phyloP scores from a whole-genome alignment of 495 filamentous ascomycete species.

The Rhypophila decipiens region DNA sequence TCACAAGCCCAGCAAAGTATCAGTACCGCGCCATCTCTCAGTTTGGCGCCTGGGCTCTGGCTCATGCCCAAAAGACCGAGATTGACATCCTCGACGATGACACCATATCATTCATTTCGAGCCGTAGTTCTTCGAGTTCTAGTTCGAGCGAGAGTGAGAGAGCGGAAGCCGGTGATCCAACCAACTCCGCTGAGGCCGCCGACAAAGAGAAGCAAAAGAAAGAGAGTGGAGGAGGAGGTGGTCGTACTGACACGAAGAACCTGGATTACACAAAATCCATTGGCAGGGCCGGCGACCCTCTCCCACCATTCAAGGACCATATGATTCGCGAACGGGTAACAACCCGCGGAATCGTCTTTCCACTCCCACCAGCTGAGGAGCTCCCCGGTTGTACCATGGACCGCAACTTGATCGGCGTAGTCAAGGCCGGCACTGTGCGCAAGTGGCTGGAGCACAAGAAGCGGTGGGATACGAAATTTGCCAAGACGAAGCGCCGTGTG shows the following conservation, averaged over 20 bases:
- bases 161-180: slow-evolving; percentile 18
- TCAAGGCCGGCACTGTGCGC: slow-evolving; percentile 70
- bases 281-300: slow-evolving; percentile 73
- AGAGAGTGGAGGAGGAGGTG: not conserved
- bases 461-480: slow-evolving; percentile 65
- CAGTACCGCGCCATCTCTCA: slow-evolving; percentile 79
- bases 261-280: slow-evolving; percentile 34
- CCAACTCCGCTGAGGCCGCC: not conserved
- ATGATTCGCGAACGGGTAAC: slow-evolving; percentile 89
- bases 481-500: slow-evolving; percentile 56
- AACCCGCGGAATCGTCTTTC: slow-evolving; percentile 63
- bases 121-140: slow-evolving; percentile 43
- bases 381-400: slow-evolving; percentile 58
- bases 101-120: slow-evolving; percentile 65
- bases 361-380: slow-evolving; percentile 53
- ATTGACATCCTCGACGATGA: slow-evolving; percentile 81
- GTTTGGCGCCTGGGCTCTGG: slow-evolving; percentile 85
- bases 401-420: slow-evolving; percentile 60
- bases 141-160: slow-evolving; percentile 25
- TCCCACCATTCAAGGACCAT: slow-evolving; percentile 70
- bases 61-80: slow-evolving; percentile 67
- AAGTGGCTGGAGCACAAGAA: slow-evolving; percentile 74
- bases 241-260: too few relatives aligned
- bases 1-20: slow-evolving; percentile 87
- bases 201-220: slow-evolving; percentile 1